Evolutionary conservation across 345 rosid genomes (phyloP).

Genomic region (Limnanthes douglasii): DNA sequence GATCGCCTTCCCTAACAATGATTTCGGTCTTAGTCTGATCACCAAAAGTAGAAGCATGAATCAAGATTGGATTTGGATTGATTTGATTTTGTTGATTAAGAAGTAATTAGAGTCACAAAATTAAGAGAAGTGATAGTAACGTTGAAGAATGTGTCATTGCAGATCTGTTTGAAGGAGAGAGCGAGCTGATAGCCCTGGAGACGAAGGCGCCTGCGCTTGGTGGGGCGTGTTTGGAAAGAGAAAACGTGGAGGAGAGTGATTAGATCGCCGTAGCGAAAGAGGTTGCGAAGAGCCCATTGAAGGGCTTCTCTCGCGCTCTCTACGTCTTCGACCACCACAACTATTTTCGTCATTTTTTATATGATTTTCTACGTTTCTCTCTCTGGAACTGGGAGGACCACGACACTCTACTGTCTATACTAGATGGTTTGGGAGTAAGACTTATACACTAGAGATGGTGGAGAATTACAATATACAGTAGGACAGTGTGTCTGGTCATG

Average conservation of each 20-base stretch:
- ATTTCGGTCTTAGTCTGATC: slow-evolving; percentile 67
- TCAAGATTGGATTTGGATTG: no score
- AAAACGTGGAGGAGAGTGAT: slow-evolving; percentile 45
- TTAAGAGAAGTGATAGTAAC: no score
- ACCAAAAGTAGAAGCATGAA: not conserved
- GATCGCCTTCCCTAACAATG: slow-evolving; percentile 75
- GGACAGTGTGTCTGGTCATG: no score
- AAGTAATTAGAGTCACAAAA: no score
- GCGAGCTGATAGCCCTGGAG: slow-evolving; percentile 35
- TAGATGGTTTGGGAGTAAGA: no score
- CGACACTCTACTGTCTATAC: no score
- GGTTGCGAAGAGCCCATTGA: slow-evolving; percentile 42
- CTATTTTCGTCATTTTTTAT: slow-evolving; percentile 29
- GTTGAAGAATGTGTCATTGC: slow-evolving; percentile 29
- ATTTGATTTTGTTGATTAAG: no score
- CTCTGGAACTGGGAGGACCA: no score
- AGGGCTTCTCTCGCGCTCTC: slow-evolving; percentile 39
- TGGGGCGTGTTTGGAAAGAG: slow-evolving; percentile 20
- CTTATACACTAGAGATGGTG: no score
- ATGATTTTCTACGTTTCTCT: not conserved
- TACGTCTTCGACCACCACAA: slow-evolving; percentile 41
- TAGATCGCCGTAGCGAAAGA: slow-evolving; percentile 33
- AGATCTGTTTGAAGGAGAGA: slow-evolving; percentile 46
- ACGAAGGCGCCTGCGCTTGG: slow-evolving; percentile 32
- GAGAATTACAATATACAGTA: no score